A percentile compares a stretch with the other conserved stretches of the same genome.
Conservation (phyloP, 2,329 filamentous ascomycete species). For the Claviceps maximensis region DNA sequence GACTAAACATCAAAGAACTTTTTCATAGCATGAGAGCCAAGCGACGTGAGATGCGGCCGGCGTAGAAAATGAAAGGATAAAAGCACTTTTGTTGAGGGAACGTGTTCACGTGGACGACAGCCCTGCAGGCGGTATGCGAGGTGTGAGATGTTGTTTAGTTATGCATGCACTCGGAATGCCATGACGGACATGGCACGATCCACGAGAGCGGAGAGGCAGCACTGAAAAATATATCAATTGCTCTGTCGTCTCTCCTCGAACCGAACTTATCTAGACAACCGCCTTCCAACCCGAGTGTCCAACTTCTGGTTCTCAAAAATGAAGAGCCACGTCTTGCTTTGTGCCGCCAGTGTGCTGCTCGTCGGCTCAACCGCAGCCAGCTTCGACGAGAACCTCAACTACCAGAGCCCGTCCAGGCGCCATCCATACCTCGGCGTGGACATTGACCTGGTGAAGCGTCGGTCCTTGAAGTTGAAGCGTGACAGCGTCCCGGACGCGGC, state of each 20-base stretch:
- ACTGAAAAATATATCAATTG: neutral
- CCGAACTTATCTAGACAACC: neutral
- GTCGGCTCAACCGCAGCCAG: conserved; percentile 1
- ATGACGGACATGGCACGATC: neutral
- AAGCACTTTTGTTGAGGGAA: neutral
- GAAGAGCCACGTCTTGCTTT: conserved; percentile 1
- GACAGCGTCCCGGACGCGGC: conserved; percentile 29
- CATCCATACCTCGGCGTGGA: conserved; percentile 51
- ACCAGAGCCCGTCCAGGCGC: conserved; percentile 50
- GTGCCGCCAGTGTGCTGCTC: neutral
- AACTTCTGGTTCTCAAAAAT: neutral
- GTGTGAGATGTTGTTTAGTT: neutral
- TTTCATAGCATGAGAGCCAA: neutral
- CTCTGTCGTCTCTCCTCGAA: neutral
- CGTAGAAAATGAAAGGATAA: neutral
- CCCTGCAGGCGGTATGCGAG: neutral
- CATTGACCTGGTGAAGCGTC: conserved; percentile 46
- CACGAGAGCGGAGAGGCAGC: neutral
- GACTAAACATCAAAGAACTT: neutral
- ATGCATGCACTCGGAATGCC: neutral
- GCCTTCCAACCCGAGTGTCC: too few relatives aligned
- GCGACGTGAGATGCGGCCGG: neutral
- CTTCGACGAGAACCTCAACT: conserved; percentile 45
- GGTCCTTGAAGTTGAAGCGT: conserved; percentile 29
- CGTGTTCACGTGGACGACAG: neutral